Percentiles rank a stretch among this genome's conserved stretches.
Conservation (phyloP, 257 asterid genomes). For the Jaltomata sinuosa region DNA sequence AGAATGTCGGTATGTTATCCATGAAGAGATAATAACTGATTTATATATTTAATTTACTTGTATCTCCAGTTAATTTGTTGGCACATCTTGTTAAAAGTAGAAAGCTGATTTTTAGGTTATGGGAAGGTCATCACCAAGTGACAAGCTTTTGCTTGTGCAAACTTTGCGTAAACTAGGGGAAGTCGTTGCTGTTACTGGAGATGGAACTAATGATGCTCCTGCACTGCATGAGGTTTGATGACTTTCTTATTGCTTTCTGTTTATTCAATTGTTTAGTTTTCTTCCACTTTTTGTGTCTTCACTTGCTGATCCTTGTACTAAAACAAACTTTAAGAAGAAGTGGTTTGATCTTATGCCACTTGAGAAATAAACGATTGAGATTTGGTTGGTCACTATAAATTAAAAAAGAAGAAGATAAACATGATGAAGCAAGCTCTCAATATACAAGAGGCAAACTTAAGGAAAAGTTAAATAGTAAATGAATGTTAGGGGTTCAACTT, state of each 20-base stretch:
- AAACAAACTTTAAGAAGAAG: background rate
- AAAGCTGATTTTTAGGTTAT: slow-evolving; percentile 47
- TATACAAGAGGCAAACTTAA: background rate
- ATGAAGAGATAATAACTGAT: background rate
- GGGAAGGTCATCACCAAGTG: slow-evolving; percentile 96
- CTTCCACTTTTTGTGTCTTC: background rate
- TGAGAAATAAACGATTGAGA: background rate
- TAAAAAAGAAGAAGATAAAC: background rate
- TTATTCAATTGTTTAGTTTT: background rate
- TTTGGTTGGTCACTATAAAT: background rate
- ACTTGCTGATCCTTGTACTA: background rate
- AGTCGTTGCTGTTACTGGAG: slow-evolving; percentile 95
- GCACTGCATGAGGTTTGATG: slow-evolving; percentile 87
- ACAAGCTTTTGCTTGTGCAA: slow-evolving; percentile 91
- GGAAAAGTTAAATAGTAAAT: background rate
- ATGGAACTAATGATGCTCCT: slow-evolving; percentile 96
- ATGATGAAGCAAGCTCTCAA: background rate
- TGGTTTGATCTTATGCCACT: background rate
- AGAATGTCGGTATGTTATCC: slow-evolving; percentile 50
- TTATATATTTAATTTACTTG: background rate
- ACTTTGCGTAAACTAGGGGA: slow-evolving; percentile 81
- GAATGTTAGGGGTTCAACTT: background rate
- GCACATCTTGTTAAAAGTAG: slow-evolving; percentile 2
- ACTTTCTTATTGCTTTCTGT: background rate
- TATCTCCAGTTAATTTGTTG: background rate